Base-by-base conservation (phyloP, 2,329 filamentous ascomycete genomes). In the Dothideomycetidae sp. region DNA sequence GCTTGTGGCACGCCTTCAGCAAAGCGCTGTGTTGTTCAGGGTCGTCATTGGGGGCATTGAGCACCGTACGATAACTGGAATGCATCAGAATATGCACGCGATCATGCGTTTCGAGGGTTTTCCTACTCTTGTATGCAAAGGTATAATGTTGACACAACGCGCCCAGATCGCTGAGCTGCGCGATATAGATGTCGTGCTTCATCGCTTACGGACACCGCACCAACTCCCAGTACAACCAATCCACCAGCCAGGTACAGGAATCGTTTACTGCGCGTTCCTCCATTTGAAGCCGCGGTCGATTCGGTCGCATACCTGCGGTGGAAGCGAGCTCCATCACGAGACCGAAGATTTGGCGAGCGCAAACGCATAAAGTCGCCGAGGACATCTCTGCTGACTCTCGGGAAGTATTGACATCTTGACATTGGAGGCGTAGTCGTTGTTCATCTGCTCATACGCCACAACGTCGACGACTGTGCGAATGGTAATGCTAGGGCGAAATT, bases 81-180 rank as follows among this genome's bases (percentile, higher is more conserved):
- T 21, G 37, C 29, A 29, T 35, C 15, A 36, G 9, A 31, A 44
- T 19, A n/a, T n/a, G n/a, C n/a, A n/a, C n/a, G n/a, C n/a, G n/a
- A n/a, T n/a, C n/a, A n/a, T n/a, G n/a, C n/a, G n/a, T n/a, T n/a
- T n/a, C n/a, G n/a, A 4, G 43, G 34, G 17, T 11, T 10, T n/a
- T 63, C 68, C 51, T 66, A 93, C 84, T 93, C 88, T 53, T 88
- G 86, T 46, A 96, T 90, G 61, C 81, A 86, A 40, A 93, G 65
- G 10, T 73, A 73, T 49, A 96, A 59, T 17, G 81, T 74, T 16
- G 71, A 66, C 9, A 77, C 75, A 14, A 96, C 88, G 44, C 88
- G 72, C 5, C 81, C 80, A 21, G 81, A 80, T 46, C 88, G 71
- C 60, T 84, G 77, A 2, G 72, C 72, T 9, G 82, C 81, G 36